These are phyloP conservation scores for Oryza meridionalis DNA, from an alignment of 176 grass and related monocot species.

Conservation along the genomic window DNA sequence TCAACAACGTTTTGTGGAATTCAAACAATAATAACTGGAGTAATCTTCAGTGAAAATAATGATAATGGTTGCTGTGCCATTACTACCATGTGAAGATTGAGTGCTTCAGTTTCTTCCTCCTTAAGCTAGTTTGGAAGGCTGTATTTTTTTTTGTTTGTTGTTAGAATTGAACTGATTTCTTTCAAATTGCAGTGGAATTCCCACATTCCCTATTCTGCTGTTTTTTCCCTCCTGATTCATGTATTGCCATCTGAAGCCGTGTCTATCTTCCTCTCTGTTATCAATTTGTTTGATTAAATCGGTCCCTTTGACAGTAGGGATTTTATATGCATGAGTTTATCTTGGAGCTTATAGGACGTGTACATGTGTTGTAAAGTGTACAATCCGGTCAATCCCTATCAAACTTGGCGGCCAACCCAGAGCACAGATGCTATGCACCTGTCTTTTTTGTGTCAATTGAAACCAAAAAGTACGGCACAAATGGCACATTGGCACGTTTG, in stretches of 20 bases:
- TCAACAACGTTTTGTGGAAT: not conserved
- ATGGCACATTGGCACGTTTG: not conserved
- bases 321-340: constrained; percentile 19
- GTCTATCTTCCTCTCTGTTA: not conserved
- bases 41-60: not conserved
- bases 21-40: not conserved
- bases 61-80: not conserved
- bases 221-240: not conserved
- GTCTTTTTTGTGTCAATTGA: constrained; percentile 12
- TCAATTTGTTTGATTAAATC: constrained; percentile 8
- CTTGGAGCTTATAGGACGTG: not conserved
- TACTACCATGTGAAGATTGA: not conserved
- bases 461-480: constrained; percentile 45
- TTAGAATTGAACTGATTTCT: not conserved
- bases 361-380: constrained; percentile 5
- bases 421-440: constrained; percentile 37
- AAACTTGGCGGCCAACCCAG: constrained; percentile 43
- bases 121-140: not conserved
- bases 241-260: not conserved
- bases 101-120: not conserved
- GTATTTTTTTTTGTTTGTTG: not conserved
- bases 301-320: not conserved
- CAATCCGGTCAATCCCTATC: constrained; percentile 53
- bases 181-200: not conserved
- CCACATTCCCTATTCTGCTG: not conserved